These are phyloP conservation scores for Penicillium manginii DNA, from an alignment of 495 filamentous ascomycete species.

Conservation along the genomic window DNA sequence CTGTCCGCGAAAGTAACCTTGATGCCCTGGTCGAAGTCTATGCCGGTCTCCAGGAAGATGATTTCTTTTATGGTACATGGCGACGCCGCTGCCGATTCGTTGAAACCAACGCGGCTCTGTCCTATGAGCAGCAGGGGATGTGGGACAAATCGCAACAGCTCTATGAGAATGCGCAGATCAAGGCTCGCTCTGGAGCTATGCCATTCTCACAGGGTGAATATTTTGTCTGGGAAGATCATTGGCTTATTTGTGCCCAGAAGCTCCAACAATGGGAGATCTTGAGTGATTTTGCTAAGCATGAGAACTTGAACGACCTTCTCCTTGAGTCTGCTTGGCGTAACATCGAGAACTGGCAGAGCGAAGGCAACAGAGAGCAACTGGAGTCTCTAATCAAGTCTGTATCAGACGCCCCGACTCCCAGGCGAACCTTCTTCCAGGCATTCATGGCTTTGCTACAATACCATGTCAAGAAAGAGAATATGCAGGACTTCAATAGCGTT, in stretches of 20 bases:
- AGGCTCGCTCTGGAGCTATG: slow-evolving; percentile 87
- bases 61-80: slow-evolving; percentile 98
- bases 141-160: slow-evolving; percentile 98
- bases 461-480: slow-evolving; percentile 82
- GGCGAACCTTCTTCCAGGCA: slow-evolving; percentile 93
- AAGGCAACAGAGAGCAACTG: slow-evolving; percentile 82
- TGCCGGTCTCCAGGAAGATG: slow-evolving; percentile 85
- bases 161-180: slow-evolving; percentile 96
- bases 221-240: slow-evolving; percentile 99
- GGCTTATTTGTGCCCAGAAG: slow-evolving; percentile 96
- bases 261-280: slow-evolving; percentile 98
- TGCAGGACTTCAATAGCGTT: slow-evolving; percentile 79
- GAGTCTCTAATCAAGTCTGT: slow-evolving; percentile 92
- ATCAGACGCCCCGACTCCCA: slow-evolving; percentile 93
- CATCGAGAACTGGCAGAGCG: slow-evolving; percentile 87
- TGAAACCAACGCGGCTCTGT: slow-evolving; percentile 94
- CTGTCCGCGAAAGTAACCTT: slow-evolving; percentile 87
- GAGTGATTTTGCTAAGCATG: slow-evolving; percentile 97
- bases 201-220: slow-evolving; percentile 97
- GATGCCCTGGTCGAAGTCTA: slow-evolving; percentile 94
- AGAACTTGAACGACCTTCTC: slow-evolving; percentile 97
- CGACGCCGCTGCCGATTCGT: slow-evolving; percentile 91
- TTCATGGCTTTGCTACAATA: slow-evolving; percentile 96
- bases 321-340: slow-evolving; percentile 94
- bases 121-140: slow-evolving; percentile 98